Conservation (phyloP, 2,329 filamentous ascomycete genomes). For the Didymella sp. region DNA sequence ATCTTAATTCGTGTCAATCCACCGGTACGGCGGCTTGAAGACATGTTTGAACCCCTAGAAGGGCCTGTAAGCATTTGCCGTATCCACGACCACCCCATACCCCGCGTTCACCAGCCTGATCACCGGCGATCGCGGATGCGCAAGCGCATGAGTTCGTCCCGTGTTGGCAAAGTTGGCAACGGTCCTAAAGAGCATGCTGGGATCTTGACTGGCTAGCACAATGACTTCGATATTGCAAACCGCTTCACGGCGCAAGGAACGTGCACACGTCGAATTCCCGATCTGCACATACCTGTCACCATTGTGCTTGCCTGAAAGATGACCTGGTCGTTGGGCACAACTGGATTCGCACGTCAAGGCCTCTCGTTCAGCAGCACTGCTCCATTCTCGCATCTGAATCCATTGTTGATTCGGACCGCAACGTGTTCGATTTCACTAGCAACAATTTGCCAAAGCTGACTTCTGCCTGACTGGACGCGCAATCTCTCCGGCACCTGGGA, state of each 20-base stretch:
- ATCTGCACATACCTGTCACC: neutral
- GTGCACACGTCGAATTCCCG: neutral
- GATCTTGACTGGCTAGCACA: slow-evolving; percentile 2
- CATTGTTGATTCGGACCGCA: neutral
- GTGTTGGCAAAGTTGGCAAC: slow-evolving; percentile 1
- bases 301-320: neutral
- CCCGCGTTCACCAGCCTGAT: slow-evolving; percentile 8
- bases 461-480: slow-evolving; percentile 1
- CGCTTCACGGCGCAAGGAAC: neutral
- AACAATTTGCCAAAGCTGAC: neutral
- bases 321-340: neutral
- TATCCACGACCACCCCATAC: slow-evolving; percentile 6
- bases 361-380: neutral
- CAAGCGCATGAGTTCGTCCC: neutral
- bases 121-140: neutral
- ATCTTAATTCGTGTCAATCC: slow-evolving; percentile 8
- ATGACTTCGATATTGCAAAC: neutral
- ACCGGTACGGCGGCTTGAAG: neutral
- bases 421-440: neutral
- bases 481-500: neutral
- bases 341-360: neutral
- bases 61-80: slow-evolving; percentile 10
- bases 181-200: neutral
- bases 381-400: neutral
- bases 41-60: neutral